phyloP scores from a whole-genome alignment of 129 eudicot species.

The Apium graveolens region DNA sequence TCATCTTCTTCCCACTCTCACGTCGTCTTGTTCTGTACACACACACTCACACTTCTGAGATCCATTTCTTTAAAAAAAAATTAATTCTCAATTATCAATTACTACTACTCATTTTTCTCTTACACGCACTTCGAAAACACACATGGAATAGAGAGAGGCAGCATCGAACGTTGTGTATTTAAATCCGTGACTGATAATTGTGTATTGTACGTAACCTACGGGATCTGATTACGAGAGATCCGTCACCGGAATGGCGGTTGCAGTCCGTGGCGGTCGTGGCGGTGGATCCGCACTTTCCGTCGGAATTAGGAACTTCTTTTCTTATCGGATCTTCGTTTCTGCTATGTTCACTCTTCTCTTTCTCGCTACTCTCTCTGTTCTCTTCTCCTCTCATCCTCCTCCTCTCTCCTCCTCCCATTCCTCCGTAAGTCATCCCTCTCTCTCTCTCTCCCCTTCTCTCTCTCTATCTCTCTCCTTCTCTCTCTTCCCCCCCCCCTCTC shows the following conservation, averaged over 20 bases:
- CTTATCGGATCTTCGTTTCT: conserved; percentile 79
- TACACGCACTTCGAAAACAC: neutral
- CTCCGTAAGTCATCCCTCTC: conserved; percentile 30
- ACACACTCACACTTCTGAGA: neutral
- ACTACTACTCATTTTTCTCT: neutral
- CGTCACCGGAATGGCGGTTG: conserved; percentile 47
- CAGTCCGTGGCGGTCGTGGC: conserved; percentile 31
- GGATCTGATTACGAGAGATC: conserved; percentile 14
- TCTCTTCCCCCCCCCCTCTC: too few species aligned
- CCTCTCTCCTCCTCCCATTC: conserved; percentile 21
- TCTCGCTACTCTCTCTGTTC: conserved; percentile 64
- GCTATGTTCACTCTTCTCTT: conserved; percentile 73
- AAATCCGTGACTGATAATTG: neutral
- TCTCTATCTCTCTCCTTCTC: too few species aligned
- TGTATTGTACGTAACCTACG: too few species aligned
- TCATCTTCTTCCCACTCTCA: neutral
- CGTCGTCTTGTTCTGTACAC: neutral
- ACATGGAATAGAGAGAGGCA: neutral
- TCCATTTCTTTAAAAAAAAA: neutral
- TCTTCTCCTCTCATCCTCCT: conserved; percentile 55
- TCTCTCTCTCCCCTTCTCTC: neutral
- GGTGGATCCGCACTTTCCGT: conserved; percentile 43
- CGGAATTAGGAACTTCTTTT: conserved; percentile 45
- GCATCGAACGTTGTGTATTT: neutral
- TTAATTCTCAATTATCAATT: too few species aligned